Percentiles rank a stretch among this genome's conserved stretches.
phyloP scores from a whole-genome alignment of 1,284 basidiomycete species.

The Microbotryum silenes-acaulis region DNA sequence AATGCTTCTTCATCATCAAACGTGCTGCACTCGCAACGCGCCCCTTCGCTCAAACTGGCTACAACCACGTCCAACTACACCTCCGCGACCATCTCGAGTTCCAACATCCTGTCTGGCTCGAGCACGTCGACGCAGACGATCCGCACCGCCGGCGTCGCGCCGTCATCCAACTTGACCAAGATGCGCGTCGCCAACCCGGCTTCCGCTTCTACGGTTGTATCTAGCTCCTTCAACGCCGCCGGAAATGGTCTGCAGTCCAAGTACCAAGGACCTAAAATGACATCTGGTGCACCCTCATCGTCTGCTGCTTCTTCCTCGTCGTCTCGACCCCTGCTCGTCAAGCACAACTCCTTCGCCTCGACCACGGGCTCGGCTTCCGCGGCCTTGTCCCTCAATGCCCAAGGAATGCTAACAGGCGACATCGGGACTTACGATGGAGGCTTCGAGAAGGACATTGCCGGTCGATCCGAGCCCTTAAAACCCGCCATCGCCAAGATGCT shows the following conservation, averaged over 20 bases:
- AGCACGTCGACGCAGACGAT: not conserved
- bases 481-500: not conserved
- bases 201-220: not conserved
- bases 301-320: conserved; percentile 1
- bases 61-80: conserved; percentile 3
- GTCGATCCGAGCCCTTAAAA: conserved; percentile 57
- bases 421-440: conserved; percentile 82
- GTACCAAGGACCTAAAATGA: conserved; percentile 4
- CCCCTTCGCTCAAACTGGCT: conserved; percentile 25
- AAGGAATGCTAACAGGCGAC: conserved; percentile 41
- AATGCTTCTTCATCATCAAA: conserved; percentile 19
- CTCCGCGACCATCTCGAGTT: not conserved
- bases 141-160: not conserved
- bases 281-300: not conserved
- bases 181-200: too few relatives aligned
- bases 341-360: not conserved
- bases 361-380: not conserved
- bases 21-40: conserved; percentile 11
- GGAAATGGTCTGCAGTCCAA: conserved; percentile 16
- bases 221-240: not conserved
- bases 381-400: not conserved
- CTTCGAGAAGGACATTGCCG: conserved; percentile 68
- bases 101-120: not conserved
- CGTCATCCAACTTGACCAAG: not conserved
- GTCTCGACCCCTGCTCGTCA: not conserved